Evolutionary conservation across 768 basidiomycete species (phyloP).

Genomic region (Chalciporus piperatus): DNA sequence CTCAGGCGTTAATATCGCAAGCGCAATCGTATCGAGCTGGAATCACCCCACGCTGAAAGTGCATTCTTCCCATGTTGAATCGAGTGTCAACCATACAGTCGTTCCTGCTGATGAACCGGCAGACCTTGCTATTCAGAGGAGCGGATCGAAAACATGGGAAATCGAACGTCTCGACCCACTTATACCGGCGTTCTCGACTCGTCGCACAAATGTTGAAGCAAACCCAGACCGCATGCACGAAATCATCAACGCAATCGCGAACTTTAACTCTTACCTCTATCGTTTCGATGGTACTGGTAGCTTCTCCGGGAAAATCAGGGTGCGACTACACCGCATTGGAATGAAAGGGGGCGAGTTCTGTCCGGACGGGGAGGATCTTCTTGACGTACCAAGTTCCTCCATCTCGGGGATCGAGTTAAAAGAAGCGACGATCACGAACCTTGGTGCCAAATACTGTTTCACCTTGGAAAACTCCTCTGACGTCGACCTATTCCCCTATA

Average conservation of each 20-base stretch:
- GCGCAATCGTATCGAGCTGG: slow-evolving; percentile 14
- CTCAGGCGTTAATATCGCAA: slow-evolving; percentile 1
- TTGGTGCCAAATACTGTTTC: slow-evolving; percentile 12
- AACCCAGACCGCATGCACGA: neutral
- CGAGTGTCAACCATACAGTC: slow-evolving; percentile 1
- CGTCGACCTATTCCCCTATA: slow-evolving; percentile 7
- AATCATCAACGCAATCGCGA: slow-evolving; percentile 14
- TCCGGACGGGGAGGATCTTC: slow-evolving; percentile 12
- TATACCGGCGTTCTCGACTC: slow-evolving; percentile 7
- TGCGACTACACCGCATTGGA: slow-evolving; percentile 10
- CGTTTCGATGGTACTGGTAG: neutral
- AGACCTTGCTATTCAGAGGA: slow-evolving; percentile 3
- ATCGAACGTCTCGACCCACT: slow-evolving; percentile 17
- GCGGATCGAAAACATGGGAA: slow-evolving; percentile 6
- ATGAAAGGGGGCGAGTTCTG: neutral
- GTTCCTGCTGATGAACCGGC: slow-evolving; percentile 10
- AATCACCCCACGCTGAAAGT: slow-evolving; percentile 8
- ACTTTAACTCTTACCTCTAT: slow-evolving; percentile 19
- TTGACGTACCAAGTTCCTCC: slow-evolving; percentile 1
- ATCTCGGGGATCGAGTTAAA: slow-evolving; percentile 3
- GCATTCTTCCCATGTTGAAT: slow-evolving; percentile 1
- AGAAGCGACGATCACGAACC: slow-evolving; percentile 12
- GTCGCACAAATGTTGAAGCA: slow-evolving; percentile 2
- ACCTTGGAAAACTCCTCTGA: slow-evolving; percentile 17
- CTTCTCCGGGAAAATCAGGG: slow-evolving; percentile 12